Evolutionary conservation across 1,284 basidiomycete species (phyloP).

Genomic region (Ganoderma boninense): DNA sequence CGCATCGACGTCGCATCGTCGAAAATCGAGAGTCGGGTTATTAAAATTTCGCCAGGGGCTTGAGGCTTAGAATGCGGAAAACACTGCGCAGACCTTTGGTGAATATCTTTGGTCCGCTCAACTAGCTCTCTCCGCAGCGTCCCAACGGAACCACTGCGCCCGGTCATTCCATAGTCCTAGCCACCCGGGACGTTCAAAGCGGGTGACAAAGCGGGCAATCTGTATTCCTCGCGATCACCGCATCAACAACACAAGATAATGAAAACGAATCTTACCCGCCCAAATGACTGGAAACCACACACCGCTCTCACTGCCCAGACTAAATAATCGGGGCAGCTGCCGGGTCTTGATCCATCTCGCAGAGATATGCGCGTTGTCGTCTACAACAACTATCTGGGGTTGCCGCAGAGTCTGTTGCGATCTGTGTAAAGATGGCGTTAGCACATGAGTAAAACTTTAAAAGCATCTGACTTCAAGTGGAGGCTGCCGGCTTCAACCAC

Average conservation of each 20-base stretch:
- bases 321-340: neutral
- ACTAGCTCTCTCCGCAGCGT: neutral
- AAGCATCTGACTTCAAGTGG: too few species aligned
- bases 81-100: neutral
- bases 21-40: neutral
- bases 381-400: too few species aligned
- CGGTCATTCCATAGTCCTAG: neutral
- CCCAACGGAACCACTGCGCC: neutral
- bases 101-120: neutral
- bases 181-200: neutral
- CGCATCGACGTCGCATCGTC: too few species aligned
- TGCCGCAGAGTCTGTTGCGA: slow-evolving; percentile 24
- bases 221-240: neutral
- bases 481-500: too few species aligned
- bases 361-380: neutral
- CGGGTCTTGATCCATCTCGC: too few species aligned
- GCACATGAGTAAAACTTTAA: too few species aligned
- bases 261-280: neutral
- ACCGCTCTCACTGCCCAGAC: neutral
- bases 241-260: neutral
- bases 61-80: neutral
- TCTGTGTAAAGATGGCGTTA: too few species aligned
- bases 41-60: neutral
- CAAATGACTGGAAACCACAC: too few species aligned
- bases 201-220: neutral